These are phyloP conservation scores for Podospora pseudoanserina DNA, from an alignment of 495 filamentous ascomycete genomes.

Conservation along the genomic window DNA sequence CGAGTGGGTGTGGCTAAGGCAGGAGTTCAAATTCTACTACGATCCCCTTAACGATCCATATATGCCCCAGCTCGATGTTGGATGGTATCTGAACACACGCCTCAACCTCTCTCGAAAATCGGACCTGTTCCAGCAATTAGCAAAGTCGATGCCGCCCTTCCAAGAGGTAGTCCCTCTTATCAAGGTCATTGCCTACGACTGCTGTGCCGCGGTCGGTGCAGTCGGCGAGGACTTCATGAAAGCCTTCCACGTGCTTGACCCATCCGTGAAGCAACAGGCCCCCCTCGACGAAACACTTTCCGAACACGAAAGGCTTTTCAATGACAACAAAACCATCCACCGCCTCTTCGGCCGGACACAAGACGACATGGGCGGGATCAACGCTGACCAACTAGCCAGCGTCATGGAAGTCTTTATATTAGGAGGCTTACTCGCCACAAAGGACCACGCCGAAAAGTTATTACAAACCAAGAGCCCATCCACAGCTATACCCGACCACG, in stretches of 20 bases:
- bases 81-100: slow-evolving; percentile 20
- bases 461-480: background rate
- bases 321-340: slow-evolving; percentile 11
- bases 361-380: slow-evolving; percentile 17
- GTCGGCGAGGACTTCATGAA: slow-evolving; percentile 25
- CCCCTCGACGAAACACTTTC: background rate
- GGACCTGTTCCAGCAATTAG: background rate
- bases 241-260: slow-evolving; percentile 10
- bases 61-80: slow-evolving; percentile 9
- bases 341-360: slow-evolving; percentile 14
- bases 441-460: background rate
- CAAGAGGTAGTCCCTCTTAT: background rate
- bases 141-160: background rate
- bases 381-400: background rate
- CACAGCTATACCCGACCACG: background rate
- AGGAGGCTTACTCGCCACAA: slow-evolving; percentile 11
- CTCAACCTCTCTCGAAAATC: slow-evolving; percentile 6
- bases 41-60: slow-evolving; percentile 21
- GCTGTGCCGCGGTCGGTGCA: slow-evolving; percentile 25
- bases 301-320: background rate
- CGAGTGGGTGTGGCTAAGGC: slow-evolving; percentile 18
- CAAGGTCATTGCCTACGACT: slow-evolving; percentile 22
- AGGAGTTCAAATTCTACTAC: slow-evolving; percentile 28
- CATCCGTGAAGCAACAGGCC: background rate
- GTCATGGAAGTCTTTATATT: slow-evolving; percentile 14